Conservation (phyloP, 192 early-diverging fungal species). For the Dissophora ornata region DNA sequence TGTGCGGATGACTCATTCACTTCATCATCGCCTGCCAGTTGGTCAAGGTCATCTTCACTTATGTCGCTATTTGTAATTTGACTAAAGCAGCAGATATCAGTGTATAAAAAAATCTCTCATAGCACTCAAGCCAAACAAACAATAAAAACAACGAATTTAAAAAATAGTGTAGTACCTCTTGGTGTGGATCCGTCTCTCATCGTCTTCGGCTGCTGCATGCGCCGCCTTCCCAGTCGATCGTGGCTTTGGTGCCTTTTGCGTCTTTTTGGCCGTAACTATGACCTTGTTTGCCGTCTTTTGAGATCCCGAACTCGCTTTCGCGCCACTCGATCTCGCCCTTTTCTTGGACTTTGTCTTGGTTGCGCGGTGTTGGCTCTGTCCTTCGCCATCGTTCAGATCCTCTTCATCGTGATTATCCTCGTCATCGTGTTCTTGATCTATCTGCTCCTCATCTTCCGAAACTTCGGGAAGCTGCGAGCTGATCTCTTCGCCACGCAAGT, state of each 20-base stretch:
- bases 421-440: no score
- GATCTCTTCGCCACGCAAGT: conserved; percentile 74
- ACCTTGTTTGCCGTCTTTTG: background rate
- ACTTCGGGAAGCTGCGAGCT: conserved; percentile 58
- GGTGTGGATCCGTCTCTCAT: conserved; percentile 32
- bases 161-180: conserved; percentile 13
- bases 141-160: background rate
- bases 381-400: background rate
- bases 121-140: no score
- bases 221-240: background rate
- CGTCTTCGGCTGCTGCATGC: background rate
- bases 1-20: background rate
- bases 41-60: conserved; percentile 25
- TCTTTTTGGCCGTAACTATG: background rate
- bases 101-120: background rate
- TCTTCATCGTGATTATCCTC: no score
- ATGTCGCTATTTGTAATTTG: conserved; percentile 52
- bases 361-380: background rate
- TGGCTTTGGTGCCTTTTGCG: background rate
- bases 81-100: conserved; percentile 10
- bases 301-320: background rate
- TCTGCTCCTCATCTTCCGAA: conserved; percentile 28
- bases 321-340: background rate
- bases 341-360: conserved; percentile 8
- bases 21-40: conserved; percentile 13